Percentiles rank a stretch among this genome's conserved stretches.
Evolutionary conservation across 2,329 filamentous ascomycete species (phyloP).

Genomic region (Mycosphaerella sp.): DNA sequence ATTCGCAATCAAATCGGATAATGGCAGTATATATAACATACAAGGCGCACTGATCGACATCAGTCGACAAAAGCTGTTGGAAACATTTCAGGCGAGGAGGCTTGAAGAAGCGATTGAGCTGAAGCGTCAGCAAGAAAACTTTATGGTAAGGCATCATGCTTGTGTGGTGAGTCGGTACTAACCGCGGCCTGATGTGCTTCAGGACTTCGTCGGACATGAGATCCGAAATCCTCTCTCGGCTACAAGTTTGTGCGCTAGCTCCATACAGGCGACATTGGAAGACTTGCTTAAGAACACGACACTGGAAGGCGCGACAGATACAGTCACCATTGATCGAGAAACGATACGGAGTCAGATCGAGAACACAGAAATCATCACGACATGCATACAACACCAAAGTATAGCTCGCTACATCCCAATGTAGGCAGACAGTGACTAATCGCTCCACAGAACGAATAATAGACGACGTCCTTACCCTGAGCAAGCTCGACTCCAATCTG

Average conservation of each 20-base stretch:
- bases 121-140: conserved; percentile 30
- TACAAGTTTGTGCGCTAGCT: conserved; percentile 35
- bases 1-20: conserved; percentile 9
- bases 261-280: conserved; percentile 10
- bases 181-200: not conserved
- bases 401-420: no score
- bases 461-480: conserved; percentile 44
- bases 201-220: conserved; percentile 32
- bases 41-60: conserved; percentile 39
- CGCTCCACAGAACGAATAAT: conserved; percentile 34
- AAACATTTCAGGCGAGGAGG: conserved; percentile 35
- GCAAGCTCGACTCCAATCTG: conserved; percentile 33
- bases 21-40: conserved; percentile 28
- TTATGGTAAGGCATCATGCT: conserved; percentile 20
- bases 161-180: not conserved
- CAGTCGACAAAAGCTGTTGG: conserved; percentile 36
- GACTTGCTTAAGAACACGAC: conserved; percentile 5
- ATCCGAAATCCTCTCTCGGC: conserved; percentile 42
- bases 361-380: conserved; percentile 29
- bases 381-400: conserved; percentile 31
- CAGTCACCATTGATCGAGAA: conserved; percentile 5
- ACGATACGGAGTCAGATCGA: conserved; percentile 20
- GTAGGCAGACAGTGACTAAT: no score
- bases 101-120: conserved; percentile 37
- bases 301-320: conserved; percentile 7